These are phyloP conservation scores for Persicaria maculosa DNA, from an alignment of 148 eudicot species.

Conservation along the genomic window DNA sequence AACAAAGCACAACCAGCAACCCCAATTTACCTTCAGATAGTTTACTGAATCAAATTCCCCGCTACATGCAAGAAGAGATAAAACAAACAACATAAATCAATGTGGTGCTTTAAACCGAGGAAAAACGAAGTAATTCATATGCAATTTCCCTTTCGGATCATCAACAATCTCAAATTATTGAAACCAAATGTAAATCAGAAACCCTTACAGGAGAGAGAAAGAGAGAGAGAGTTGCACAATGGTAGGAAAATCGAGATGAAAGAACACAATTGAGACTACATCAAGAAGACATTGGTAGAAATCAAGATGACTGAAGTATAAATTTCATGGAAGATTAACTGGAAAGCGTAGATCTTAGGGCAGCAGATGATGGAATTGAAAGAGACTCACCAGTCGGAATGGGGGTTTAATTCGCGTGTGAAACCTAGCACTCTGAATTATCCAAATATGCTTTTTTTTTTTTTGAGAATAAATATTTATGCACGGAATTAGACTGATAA, in stretches of 20 bases:
- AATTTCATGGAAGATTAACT: neutral
- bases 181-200: neutral
- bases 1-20: neutral
- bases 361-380: neutral
- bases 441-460: neutral
- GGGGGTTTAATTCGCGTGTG: neutral
- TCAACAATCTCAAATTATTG: neutral
- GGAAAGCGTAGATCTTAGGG: neutral
- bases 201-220: neutral
- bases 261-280: neutral
- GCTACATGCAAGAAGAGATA: slow-evolving; percentile 3
- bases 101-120: neutral
- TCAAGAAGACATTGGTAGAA: neutral
- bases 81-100: neutral
- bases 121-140: neutral
- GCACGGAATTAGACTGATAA: neutral
- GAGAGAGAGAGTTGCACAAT: neutral
- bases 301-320: neutral
- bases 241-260: neutral
- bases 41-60: neutral
- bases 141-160: neutral
- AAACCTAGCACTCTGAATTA: slow-evolving; percentile 4
- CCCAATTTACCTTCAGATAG: neutral
- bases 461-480: neutral
- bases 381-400: slow-evolving; percentile 3